These are phyloP conservation scores for Hypericum androsaemum DNA, from an alignment of 345 rosid species.

Conservation along the genomic window DNA sequence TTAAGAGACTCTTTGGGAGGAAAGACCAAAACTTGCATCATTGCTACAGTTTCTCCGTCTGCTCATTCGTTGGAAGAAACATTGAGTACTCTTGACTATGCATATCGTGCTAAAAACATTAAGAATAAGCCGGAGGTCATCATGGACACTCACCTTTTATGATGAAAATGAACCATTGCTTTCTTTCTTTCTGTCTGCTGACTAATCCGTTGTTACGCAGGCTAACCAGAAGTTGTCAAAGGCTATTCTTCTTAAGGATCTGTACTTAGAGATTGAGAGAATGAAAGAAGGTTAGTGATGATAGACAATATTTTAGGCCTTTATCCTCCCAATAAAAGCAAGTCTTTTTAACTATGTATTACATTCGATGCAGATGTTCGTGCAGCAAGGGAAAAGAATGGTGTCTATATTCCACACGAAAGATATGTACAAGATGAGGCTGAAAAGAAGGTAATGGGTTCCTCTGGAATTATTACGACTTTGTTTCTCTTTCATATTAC, in stretches of 20 bases:
- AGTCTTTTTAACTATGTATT: not conserved
- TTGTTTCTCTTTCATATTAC: not conserved
- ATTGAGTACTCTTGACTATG: conserved; percentile 85
- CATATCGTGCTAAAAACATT: conserved; percentile 85
- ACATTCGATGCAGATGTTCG: conserved; percentile 53
- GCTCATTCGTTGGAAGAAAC: conserved; percentile 84
- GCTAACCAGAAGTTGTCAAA: conserved; percentile 89
- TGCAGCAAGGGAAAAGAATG: conserved; percentile 90
- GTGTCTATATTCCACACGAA: conserved; percentile 77
- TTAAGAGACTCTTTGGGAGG: conserved; percentile 91
- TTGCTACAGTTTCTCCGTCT: conserved; percentile 91
- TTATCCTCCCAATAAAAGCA: not conserved
- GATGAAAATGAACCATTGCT: not conserved
- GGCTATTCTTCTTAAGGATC: conserved; percentile 74
- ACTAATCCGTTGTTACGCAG: conserved; percentile 29
- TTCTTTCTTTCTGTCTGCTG: conserved; percentile 9
- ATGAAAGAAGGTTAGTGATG: conserved; percentile 73
- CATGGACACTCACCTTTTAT: conserved; percentile 5
- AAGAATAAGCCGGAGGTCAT: conserved; percentile 91
- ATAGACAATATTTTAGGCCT: conserved; percentile 1
- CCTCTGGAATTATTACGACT: conserved; percentile 1
- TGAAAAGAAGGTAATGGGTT: conserved; percentile 66
- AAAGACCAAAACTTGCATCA: conserved; percentile 91
- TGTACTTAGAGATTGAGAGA: conserved; percentile 77
- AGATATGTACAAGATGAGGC: conserved; percentile 75